Percentiles rank a stretch among this genome's conserved stretches.
Conservation (phyloP, 768 basidiomycete genomes). For the Boletellus emodensis region DNA sequence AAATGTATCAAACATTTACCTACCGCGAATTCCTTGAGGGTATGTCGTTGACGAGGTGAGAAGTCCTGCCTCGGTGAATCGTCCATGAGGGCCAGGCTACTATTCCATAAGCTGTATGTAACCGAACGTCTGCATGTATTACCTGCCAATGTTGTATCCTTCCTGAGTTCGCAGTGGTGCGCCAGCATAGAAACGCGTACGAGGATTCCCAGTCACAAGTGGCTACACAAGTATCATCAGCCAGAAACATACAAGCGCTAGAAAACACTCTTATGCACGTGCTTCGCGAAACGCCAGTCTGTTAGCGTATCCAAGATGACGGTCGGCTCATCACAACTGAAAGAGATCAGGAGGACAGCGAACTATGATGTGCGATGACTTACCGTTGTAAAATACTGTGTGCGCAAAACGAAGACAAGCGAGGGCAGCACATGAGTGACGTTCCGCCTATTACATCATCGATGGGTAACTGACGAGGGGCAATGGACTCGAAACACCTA, state of each 20-base stretch:
- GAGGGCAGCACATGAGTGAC: constrained; percentile 39
- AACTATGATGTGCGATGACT: not conserved
- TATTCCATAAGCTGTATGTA: constrained; percentile 2
- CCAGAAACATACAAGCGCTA: not conserved
- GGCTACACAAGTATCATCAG: constrained; percentile 44
- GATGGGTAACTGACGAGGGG: not conserved
- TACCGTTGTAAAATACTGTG: constrained; percentile 81
- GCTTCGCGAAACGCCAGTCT: constrained; percentile 88
- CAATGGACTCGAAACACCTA: constrained; percentile 33
- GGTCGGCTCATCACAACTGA: constrained; percentile 81
- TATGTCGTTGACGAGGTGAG: constrained; percentile 83
- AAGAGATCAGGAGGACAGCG: constrained; percentile 2
- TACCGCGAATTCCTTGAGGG: constrained; percentile 88
- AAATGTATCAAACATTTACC: constrained; percentile 9
- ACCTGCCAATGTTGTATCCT: constrained; percentile 87
- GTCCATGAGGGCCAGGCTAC: constrained; percentile 78
- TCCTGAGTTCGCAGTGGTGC: constrained; percentile 87
- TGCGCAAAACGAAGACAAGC: constrained; percentile 73
- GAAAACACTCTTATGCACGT: constrained; percentile 45
- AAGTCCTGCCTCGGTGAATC: constrained; percentile 81
- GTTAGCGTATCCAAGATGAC: constrained; percentile 71
- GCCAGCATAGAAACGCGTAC: constrained; percentile 87
- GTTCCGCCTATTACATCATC: constrained; percentile 40
- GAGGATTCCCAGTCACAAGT: constrained; percentile 58
- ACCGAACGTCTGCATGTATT: constrained; percentile 23